phyloP scores from a whole-genome alignment of 2,329 filamentous ascomycete genomes.

The Apiospora malaysiana region DNA sequence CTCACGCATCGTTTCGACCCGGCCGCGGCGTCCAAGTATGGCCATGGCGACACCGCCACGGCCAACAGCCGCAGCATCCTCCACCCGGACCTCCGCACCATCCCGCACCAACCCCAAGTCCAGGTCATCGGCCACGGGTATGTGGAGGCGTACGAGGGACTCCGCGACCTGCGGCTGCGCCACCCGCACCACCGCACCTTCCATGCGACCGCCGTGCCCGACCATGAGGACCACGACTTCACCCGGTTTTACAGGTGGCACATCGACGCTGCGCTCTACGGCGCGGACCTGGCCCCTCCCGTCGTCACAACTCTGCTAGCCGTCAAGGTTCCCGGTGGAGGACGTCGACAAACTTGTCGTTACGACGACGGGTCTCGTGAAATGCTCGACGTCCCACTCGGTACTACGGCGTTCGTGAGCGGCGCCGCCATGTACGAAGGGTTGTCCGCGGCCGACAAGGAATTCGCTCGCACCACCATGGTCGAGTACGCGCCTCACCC shows the following conservation, averaged over 20 bases:
- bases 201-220: constrained; percentile 68
- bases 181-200: constrained; percentile 83
- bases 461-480: constrained; percentile 68
- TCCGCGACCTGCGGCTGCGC: constrained; percentile 69
- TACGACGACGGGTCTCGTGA: constrained; percentile 77
- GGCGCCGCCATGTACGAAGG: constrained; percentile 74
- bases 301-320: constrained; percentile 75
- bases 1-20: constrained; percentile 79
- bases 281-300: constrained; percentile 68
- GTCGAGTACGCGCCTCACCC: constrained; percentile 81
- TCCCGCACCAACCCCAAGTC: constrained; percentile 80
- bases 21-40: constrained; percentile 62
- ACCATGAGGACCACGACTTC: constrained; percentile 53
- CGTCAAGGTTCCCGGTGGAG: constrained; percentile 73
- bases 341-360: constrained; percentile 68
- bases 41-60: constrained; percentile 78
- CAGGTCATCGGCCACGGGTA: constrained; percentile 82
- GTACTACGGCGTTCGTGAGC: constrained; percentile 77
- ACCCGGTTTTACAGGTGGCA: constrained; percentile 78
- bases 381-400: constrained; percentile 70
- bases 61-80: constrained; percentile 64
- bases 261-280: constrained; percentile 78
- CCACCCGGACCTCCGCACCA: constrained; percentile 80
- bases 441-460: constrained; percentile 69
- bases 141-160: constrained; percentile 72